These are phyloP conservation scores for Chrysoporthe deuterocubensis DNA, from an alignment of 2,329 filamentous ascomycete genomes.

Conservation along the genomic window DNA sequence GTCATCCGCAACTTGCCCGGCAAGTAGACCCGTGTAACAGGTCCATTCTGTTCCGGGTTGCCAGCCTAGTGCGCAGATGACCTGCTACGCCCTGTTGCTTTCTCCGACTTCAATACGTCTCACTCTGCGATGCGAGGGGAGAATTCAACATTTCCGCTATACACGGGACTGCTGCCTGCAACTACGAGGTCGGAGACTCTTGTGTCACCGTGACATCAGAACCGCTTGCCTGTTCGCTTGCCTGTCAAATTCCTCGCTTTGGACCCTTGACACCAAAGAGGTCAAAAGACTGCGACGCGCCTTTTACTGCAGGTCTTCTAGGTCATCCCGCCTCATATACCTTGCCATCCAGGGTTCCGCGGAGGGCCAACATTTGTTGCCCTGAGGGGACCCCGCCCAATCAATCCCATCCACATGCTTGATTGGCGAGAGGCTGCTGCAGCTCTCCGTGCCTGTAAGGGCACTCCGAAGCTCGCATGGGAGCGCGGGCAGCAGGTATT, in stretches of 20 bases:
- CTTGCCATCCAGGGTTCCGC: slow-evolving; percentile 11
- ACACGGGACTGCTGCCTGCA: slow-evolving; percentile 1
- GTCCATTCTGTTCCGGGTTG: slow-evolving; percentile 13
- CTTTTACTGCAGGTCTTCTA: slow-evolving; percentile 10
- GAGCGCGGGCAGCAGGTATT: slow-evolving; percentile 6
- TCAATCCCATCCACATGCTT: slow-evolving; percentile 14
- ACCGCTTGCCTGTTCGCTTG: neutral
- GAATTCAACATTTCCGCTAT: neutral
- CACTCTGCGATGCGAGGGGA: slow-evolving; percentile 2
- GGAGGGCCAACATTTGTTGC: slow-evolving; percentile 22
- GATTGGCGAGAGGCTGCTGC: slow-evolving; percentile 25
- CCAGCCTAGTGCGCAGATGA: slow-evolving; percentile 18
- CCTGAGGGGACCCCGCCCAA: slow-evolving; percentile 9
- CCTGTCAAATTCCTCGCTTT: neutral
- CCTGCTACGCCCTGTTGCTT: neutral
- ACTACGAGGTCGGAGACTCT: neutral
- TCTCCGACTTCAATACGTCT: slow-evolving; percentile 1
- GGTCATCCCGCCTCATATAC: slow-evolving; percentile 12
- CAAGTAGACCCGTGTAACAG: slow-evolving; percentile 20
- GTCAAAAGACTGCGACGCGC: neutral
- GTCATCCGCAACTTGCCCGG: slow-evolving; percentile 16
- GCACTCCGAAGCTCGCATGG: slow-evolving; percentile 18
- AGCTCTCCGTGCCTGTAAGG: slow-evolving; percentile 18
- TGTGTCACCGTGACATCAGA: neutral
- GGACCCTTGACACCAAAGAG: slow-evolving; percentile 1